phyloP scores from a whole-genome alignment of 169 alveolate genomes.

The Plasmodium coatneyi region DNA sequence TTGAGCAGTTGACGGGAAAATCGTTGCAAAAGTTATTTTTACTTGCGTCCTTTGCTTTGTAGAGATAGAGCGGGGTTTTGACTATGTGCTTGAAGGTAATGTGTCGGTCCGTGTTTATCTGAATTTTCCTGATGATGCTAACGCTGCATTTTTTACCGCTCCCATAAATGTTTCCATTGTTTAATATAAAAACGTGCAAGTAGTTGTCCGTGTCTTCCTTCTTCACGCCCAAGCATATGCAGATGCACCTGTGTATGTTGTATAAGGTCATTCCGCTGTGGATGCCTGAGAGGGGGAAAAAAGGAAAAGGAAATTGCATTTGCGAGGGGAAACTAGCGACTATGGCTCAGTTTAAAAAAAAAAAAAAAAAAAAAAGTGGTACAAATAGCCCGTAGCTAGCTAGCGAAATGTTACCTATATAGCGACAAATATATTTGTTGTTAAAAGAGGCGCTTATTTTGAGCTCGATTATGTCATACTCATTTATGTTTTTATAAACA shows the following conservation, averaged over 20 bases:
- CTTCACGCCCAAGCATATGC: conserved; percentile 68
- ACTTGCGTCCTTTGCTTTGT: conserved; percentile 50
- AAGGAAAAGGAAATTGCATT: background rate
- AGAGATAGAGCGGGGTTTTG: conserved; percentile 61
- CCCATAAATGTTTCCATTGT: conserved; percentile 71
- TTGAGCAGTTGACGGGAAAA: background rate
- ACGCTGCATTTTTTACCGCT: conserved; percentile 74
- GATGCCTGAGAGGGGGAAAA: conserved; percentile 12
- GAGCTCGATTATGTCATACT: conserved; percentile 67
- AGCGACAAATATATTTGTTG: conserved; percentile 65
- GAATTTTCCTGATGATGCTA: conserved; percentile 71
- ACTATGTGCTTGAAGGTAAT: conserved; percentile 66
- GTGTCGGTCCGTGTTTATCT: conserved; percentile 67
- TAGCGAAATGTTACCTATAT: conserved; percentile 47
- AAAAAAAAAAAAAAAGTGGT: background rate
- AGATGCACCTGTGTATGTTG: conserved; percentile 59
- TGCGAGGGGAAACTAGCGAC: background rate
- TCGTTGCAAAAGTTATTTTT: conserved; percentile 4
- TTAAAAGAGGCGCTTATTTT: conserved; percentile 72
- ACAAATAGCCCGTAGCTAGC: background rate
- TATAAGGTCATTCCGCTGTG: conserved; percentile 75
- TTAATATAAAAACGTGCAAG: conserved; percentile 57
- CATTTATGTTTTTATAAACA: conserved; percentile 72
- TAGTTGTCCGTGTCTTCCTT: conserved; percentile 71
- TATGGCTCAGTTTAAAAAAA: background rate